These are phyloP conservation scores for Coleophoma eucalyptorum DNA, from an alignment of 2,329 filamentous ascomycete genomes.

Conservation along the genomic window DNA sequence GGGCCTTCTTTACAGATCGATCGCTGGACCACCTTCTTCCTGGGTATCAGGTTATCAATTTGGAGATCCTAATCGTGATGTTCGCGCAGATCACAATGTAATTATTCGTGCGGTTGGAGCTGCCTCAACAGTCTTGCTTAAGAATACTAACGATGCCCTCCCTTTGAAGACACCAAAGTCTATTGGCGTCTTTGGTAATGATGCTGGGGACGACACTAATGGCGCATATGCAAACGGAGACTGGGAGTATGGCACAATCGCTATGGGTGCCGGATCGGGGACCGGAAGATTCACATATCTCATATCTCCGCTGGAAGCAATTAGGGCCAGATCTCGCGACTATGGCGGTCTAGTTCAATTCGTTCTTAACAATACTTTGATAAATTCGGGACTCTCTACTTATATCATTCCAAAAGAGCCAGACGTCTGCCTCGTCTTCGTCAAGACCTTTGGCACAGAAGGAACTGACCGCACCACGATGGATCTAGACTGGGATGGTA, in stretches of 20 bases:
- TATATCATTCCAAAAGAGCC: conserved; percentile 37
- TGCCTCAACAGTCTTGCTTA: conserved; percentile 61
- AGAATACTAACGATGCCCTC: conserved; percentile 46
- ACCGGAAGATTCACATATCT: conserved; percentile 58
- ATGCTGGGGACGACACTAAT: conserved; percentile 32
- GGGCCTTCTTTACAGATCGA: neutral
- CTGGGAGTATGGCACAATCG: conserved; percentile 11
- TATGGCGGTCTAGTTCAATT: conserved; percentile 11
- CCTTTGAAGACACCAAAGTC: conserved; percentile 41
- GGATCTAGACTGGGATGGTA: conserved; percentile 12
- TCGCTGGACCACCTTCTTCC: conserved; percentile 34
- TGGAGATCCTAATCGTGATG: conserved; percentile 32
- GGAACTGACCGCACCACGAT: conserved; percentile 53
- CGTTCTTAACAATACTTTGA: conserved; percentile 7
- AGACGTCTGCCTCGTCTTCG: conserved; percentile 65
- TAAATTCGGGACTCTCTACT: conserved; percentile 2
- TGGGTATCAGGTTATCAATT: conserved; percentile 57
- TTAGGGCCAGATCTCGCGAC: conserved; percentile 29
- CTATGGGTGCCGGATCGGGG: conserved; percentile 17
- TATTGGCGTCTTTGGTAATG: conserved; percentile 57
- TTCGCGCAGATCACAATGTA: conserved; percentile 48
- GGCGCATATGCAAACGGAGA: conserved; percentile 18
- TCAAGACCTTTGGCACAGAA: conserved; percentile 67
- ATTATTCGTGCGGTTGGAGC: conserved; percentile 54
- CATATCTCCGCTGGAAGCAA: conserved; percentile 53